Conservation (phyloP, 805 yeast genomes). For the Ogataea siamensis region DNA sequence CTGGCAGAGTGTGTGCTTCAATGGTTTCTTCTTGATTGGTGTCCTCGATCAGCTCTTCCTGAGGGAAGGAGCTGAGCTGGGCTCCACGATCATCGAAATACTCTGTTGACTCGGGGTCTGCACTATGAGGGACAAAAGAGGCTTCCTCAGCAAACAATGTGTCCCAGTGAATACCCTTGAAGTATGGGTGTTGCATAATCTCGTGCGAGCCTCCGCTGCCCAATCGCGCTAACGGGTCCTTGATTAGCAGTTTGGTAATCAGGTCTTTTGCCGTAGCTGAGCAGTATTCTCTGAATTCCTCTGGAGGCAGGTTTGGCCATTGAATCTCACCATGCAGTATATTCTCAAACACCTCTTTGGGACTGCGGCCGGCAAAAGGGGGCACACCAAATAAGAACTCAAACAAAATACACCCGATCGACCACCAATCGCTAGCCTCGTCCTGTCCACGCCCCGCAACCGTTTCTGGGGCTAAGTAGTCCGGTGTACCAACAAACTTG, state of each 20-base stretch:
- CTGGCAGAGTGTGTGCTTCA: constrained; percentile 13
- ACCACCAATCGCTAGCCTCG: constrained; percentile 97
- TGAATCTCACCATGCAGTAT: constrained; percentile 70
- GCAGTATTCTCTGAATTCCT: constrained; percentile 52
- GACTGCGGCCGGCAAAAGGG: constrained; percentile 84
- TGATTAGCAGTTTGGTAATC: constrained; percentile 56
- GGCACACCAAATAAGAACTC: constrained; percentile 92
- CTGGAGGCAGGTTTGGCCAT: constrained; percentile 74
- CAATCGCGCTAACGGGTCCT: constrained; percentile 65
- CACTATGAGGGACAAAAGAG: constrained; percentile 76
- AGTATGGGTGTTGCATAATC: constrained; percentile 76
- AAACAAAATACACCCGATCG: constrained; percentile 91
- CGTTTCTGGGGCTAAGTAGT: constrained; percentile 95
- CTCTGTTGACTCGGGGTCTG: constrained; percentile 83
- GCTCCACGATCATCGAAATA: constrained; percentile 94
- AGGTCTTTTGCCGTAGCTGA: constrained; percentile 72
- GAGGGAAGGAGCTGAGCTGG: constrained; percentile 58
- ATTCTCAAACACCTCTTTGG: constrained; percentile 78
- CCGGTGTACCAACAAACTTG: constrained; percentile 95
- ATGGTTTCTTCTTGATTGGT: constrained; percentile 7
- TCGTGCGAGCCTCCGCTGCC: constrained; percentile 81
- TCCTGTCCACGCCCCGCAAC: constrained; percentile 81
- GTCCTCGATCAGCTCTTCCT: constrained; percentile 35
- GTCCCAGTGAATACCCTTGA: constrained; percentile 72
- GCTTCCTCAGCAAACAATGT: constrained; percentile 67